Percentiles rank a stretch among this genome's conserved stretches.
phyloP scores from a whole-genome alignment of 164 flowering plant genomes.

The Umbilicus rupestris region DNA sequence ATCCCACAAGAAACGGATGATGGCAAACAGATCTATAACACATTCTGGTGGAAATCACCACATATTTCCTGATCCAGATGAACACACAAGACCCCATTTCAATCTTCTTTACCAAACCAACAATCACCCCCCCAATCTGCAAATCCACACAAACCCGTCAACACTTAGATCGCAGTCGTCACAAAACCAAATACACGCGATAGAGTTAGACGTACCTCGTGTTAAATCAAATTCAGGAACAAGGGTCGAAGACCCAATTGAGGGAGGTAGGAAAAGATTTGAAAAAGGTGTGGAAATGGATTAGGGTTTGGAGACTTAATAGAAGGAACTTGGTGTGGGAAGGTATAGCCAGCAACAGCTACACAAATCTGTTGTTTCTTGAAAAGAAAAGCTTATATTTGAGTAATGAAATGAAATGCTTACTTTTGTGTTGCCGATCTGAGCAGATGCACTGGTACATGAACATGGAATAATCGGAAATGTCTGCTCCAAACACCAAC shows the following conservation, averaged over 20 bases:
- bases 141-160: not conserved
- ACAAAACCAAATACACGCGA: not conserved
- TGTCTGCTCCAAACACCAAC: too few species aligned
- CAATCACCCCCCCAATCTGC: constrained; percentile 1
- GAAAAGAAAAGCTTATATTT: too few species aligned
- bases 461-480: too few species aligned
- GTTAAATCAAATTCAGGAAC: not conserved
- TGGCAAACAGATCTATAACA: constrained; percentile 33
- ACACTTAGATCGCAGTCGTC: not conserved
- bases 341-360: too few species aligned
- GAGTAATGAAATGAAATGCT: too few species aligned
- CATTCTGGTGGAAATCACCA: constrained; percentile 20
- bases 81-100: constrained; percentile 25
- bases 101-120: not conserved
- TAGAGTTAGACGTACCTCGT: not conserved
- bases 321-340: not conserved
- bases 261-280: not conserved
- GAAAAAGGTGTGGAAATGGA: not conserved
- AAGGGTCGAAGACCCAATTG: not conserved
- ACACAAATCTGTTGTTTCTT: too few species aligned
- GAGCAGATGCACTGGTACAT: too few species aligned
- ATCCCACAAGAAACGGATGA: constrained; percentile 49
- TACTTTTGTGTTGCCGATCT: too few species aligned
- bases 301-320: not conserved
- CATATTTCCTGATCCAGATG: constrained; percentile 27